Conservation (phyloP, 768 basidiomycete genomes). For the Russula earlei region DNA sequence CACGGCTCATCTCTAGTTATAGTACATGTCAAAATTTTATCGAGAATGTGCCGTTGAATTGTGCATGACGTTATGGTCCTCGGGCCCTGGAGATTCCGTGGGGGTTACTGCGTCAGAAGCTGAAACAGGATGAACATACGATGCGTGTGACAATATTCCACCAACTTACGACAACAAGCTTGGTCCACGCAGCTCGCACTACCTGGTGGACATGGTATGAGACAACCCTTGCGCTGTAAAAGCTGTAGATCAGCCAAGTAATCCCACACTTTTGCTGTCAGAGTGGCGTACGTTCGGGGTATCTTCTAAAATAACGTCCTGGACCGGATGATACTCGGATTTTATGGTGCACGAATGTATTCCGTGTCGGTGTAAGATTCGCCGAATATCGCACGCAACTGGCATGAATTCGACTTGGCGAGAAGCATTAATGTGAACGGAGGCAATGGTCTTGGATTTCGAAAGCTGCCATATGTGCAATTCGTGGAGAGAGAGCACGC, state of each 20-base stretch:
- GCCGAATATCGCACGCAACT: slow-evolving; percentile 74
- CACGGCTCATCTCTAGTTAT: no score
- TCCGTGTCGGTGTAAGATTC: slow-evolving; percentile 78
- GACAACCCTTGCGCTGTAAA: slow-evolving; percentile 47
- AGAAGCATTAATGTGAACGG: slow-evolving; percentile 86
- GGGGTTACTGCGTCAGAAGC: slow-evolving; percentile 8
- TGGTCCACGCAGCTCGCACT: slow-evolving; percentile 64
- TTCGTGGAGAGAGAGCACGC: slow-evolving; percentile 85
- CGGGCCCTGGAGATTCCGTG: slow-evolving; percentile 3
- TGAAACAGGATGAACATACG: background rate
- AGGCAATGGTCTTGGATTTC: slow-evolving; percentile 89
- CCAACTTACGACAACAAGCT: slow-evolving; percentile 74
- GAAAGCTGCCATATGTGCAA: slow-evolving; percentile 97
- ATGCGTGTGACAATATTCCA: background rate
- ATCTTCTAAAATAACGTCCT: slow-evolving; percentile 35
- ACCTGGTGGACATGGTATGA: slow-evolving; percentile 64
- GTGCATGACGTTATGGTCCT: background rate
- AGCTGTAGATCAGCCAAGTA: slow-evolving; percentile 29
- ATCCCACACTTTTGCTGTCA: background rate
- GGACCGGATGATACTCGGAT: slow-evolving; percentile 65
- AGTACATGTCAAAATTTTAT: no score
- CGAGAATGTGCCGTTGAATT: background rate
- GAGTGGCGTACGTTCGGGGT: slow-evolving; percentile 41
- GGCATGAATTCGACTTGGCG: slow-evolving; percentile 85
- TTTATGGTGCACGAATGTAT: slow-evolving; percentile 95